Evolutionary conservation across 2,329 filamentous ascomycete species (phyloP), one percentile per base, ranked within the genome.

Genomic region (Neoarthrinium moseri): DNA sequence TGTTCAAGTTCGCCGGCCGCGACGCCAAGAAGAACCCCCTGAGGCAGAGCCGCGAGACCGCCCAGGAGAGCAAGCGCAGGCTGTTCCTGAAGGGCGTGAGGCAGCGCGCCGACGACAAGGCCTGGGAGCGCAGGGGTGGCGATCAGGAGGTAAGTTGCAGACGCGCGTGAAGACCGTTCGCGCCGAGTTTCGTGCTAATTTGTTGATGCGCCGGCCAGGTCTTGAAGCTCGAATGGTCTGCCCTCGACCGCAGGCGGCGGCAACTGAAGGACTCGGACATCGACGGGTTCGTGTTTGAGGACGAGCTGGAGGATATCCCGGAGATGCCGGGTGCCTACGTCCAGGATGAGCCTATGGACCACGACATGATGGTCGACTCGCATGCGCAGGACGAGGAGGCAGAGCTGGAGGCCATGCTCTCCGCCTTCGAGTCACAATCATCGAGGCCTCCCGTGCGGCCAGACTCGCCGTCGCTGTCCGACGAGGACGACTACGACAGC

Each of bases 11-110:
- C 54, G 72, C 79, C 22, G 68, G 77, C 49, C 75, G 81, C 13
- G 70, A 72, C 12, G 67, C 74, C 44, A 85, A 85, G 49, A 73
- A 76, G 27, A 89, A 86, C 50, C 86, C 84, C 0, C 56, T 86
- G 6, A 66, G 83, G 15, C 77, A 78, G 52, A 77, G 69, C 49
- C 74, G 80, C 41, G 80, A 90, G 59, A 80, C 80, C 15, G 72
- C 74, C 1, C 80, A 83, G 45, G 83, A 89, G 59, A 72, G 77
- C 44, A 71, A 88, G 47, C 73, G 87, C 37, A 78, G 79, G 24
- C 70, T 86, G 46, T 92, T 92, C 56, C 68, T 92, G 48, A 80
- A 83, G 59, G 86, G 76, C 42, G 82, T 87, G 15, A 73, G 80
- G 48, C 76, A 81, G 56, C 75, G 78, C 32, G 69, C 74, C 3